Evolutionary conservation across 805 yeast species (phyloP).

Genomic region (Lipomyces spencermartinsiae): DNA sequence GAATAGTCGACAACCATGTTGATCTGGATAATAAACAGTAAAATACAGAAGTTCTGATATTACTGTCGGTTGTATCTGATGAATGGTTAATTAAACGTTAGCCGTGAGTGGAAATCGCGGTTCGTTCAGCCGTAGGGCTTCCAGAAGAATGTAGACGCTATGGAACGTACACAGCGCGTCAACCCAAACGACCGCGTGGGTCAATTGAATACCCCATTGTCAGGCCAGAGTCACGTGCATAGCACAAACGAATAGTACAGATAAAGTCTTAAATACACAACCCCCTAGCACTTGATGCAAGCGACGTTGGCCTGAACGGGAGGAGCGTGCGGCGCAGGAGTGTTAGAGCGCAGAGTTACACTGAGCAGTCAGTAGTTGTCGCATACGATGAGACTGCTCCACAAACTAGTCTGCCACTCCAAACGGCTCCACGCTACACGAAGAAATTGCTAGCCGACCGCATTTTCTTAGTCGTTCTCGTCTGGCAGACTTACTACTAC

Average conservation of each 20-base stretch:
- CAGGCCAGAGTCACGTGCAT: background rate
- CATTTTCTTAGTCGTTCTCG: background rate
- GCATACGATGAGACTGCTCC: background rate
- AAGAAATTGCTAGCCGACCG: background rate
- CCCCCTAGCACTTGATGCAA: background rate
- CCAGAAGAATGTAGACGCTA: background rate
- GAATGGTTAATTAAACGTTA: background rate
- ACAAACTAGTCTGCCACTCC: background rate
- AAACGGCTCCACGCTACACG: background rate
- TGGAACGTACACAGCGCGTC: background rate
- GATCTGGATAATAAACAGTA: background rate
- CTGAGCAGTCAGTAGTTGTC: too few relatives aligned
- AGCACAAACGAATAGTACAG: background rate
- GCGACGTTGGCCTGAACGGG: background rate
- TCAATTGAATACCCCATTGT: too few relatives aligned
- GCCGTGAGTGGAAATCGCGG: too few relatives aligned
- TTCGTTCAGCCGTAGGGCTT: too few relatives aligned
- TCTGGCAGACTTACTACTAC: background rate
- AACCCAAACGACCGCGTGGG: too few relatives aligned
- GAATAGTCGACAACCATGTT: constrained; percentile 89
- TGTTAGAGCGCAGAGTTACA: too few relatives aligned
- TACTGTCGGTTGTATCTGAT: background rate
- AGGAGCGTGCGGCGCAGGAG: background rate
- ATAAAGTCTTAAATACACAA: background rate
- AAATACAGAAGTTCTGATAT: background rate